Base-by-base conservation (phyloP, 1,139 yeast genomes). In the Hansenula lynferdii region DNA sequence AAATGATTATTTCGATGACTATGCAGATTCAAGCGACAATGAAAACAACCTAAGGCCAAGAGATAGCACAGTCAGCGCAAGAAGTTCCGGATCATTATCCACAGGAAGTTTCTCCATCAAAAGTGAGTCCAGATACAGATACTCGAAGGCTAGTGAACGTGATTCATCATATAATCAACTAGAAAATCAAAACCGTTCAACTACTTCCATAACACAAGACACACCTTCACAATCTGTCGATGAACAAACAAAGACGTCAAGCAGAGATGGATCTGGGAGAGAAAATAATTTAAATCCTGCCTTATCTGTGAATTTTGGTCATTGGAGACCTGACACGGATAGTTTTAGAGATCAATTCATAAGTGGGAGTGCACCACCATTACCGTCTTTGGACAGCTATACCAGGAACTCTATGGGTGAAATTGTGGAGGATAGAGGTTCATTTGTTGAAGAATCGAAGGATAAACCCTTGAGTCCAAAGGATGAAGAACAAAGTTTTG, bases 321-420 rank as follows among this genome's bases (percentile, higher is more conserved):
- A 61, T 16, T 74, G 80, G 80, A 65, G 67, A 42, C 80, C 80
- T 5, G 68, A 72, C 44, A 72, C 79, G 10, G 66, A 62, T 32
- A 64, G 61, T 37, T 73, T 57, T 53, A 62, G 80, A 37, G 78
- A 72, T 44, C 71, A 69, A 41, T 75, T 75, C 42, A 72, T 75
- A 28, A 64, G 60, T 47, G 75, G 67, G 36, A 69, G 42, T 7
- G 31, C 41, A 3, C 44, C 44, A 2, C 60, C 46, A 49, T 63
- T 47, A 47, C 63, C 42, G 12, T 38, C 40, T 24, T 9, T 53
- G 11, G 54, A 50, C 19, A 45, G 38, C 29, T 53, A 53, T 37
- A 40, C 49, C 7, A 39, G 53, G 27, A 51, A 51, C 24, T 47
- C 53, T 1, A 40, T 32, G 16, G 57, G 57, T 29, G 54, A 53